A percentile compares a stretch with the other conserved stretches of the same genome.
Evolutionary conservation across 2,329 filamentous ascomycete genomes (phyloP).

Genomic region (Talaromyces islandicus): DNA sequence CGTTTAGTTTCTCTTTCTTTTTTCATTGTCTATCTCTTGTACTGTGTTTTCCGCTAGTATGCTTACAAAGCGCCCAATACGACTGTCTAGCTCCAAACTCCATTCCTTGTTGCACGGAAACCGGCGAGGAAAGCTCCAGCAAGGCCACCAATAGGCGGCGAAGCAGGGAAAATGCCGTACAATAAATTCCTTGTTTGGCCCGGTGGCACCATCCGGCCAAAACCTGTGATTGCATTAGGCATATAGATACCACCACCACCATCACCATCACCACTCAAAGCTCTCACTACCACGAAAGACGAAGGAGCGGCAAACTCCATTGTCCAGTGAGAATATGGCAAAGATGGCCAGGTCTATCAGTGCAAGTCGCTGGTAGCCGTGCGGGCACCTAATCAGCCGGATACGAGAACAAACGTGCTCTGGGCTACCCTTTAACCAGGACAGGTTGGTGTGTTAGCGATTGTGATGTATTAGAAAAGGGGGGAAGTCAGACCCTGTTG

Average conservation of each 20-base stretch:
- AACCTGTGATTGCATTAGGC: constrained; percentile 48
- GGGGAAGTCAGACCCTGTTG: no score
- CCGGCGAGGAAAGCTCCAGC: constrained; percentile 38
- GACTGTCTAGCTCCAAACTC: constrained; percentile 25
- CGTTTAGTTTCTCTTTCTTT: neutral
- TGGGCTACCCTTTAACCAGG: constrained; percentile 39
- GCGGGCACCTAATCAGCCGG: constrained; percentile 53
- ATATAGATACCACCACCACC: constrained; percentile 48
- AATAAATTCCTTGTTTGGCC: constrained; percentile 41
- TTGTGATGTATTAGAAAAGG: no score
- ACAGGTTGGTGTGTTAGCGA: no score
- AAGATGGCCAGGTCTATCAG: constrained; percentile 52
- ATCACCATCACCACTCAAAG: constrained; percentile 46
- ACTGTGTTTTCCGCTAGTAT: neutral
- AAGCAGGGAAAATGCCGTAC: constrained; percentile 44
- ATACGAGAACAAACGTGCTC: constrained; percentile 54
- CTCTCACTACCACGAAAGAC: constrained; percentile 40
- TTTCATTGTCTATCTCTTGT: neutral
- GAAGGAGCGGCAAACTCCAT: constrained; percentile 43
- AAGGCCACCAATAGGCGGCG: constrained; percentile 43
- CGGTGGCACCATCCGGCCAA: constrained; percentile 44
- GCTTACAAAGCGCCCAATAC: constrained; percentile 36
- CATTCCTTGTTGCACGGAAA: constrained; percentile 29
- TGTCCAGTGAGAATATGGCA: constrained; percentile 46
- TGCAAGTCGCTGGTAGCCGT: constrained; percentile 53